Base-by-base conservation (phyloP, 2,329 filamentous ascomycete genomes). In the Uncinocarpus reesii region DNA sequence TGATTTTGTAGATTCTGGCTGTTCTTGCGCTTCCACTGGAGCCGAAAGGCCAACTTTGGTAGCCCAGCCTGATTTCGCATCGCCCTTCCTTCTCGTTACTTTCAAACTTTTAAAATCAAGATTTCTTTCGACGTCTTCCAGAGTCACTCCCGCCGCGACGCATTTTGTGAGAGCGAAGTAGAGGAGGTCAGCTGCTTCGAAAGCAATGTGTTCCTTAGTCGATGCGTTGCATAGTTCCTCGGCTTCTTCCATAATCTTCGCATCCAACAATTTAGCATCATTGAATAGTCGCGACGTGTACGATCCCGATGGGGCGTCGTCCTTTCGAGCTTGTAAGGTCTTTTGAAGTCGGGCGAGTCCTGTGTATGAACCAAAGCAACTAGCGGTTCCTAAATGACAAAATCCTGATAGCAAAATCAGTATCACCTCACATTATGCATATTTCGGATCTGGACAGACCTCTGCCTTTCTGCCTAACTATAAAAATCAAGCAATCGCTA, bases 201-300 rank as follows among this genome's bases (percentile, higher is more conserved):
- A 94, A 1, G 92, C 87, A 53, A 95, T 78, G 11, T 96, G 85
- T 53, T 89, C 76, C 52, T 85, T 84, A 0, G 80, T 82, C 56
- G 80, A 81, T 13, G 92, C 90, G 55, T 92, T 81, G 61, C 90
- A 95, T 35, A 98, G 76, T 70, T 98, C 92, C 61, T 93, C 86
- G 0, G 92, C 92, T 66, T 98, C 92, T 67, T 98, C 92, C 81
- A 96, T 93, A 48, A 98, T 95, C 75, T 98, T 98, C 2, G 92
- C 92, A 36, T 86, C 78, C 47, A 95, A 70, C 48, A 98, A 76
- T 65, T 93, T 89, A 57, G 86, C 79, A 55, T 98, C 92, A 15
- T 83, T 89, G 73, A 96, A 98, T 1, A 98, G 73, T 28, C 90
- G 77, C 15, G 88, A 86, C 3, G 92, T 98, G 66, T 98, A 98